A percentile compares a stretch with the other conserved stretches of the same genome.
Conservation (phyloP, 345 rosid species). For the Triadica sebifera region DNA sequence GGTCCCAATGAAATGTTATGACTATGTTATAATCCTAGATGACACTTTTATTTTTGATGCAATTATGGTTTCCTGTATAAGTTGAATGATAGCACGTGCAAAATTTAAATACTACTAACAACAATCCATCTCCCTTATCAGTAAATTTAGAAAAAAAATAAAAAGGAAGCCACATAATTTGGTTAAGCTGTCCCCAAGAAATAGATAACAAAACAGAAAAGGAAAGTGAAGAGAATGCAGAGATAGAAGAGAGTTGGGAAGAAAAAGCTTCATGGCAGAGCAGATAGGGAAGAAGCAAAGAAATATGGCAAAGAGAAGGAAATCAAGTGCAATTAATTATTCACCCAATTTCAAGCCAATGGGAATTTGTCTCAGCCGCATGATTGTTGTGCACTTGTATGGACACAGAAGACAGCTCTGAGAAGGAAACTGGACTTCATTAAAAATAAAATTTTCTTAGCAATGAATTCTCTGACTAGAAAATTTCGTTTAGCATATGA, state of each 20-base stretch:
- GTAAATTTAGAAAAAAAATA: not conserved
- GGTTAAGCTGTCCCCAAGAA: not conserved
- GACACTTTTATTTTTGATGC: too few species aligned
- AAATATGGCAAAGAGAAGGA: not conserved
- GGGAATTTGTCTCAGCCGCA: not conserved
- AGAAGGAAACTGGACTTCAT: not conserved
- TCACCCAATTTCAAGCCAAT: not conserved
- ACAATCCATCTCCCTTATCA: too few species aligned
- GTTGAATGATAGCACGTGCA: too few species aligned
- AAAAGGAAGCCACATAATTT: not conserved
- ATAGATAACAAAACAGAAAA: not conserved
- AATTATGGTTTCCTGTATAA: not conserved
- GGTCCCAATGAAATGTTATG: not conserved
- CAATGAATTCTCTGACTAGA: not conserved
- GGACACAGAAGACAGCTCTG: not conserved
- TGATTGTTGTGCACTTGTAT: not conserved
- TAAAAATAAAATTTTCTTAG: not conserved
- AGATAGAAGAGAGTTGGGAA: not conserved
- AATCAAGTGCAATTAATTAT: not conserved
- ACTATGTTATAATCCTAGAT: not conserved
- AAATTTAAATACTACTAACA: too few species aligned
- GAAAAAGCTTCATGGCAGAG: not conserved
- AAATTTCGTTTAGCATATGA: not conserved
- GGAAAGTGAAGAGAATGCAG: not conserved
- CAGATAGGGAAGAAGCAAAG: not conserved